A percentile compares a stretch with the other conserved stretches of the same genome.
Conservation (phyloP, 1,284 basidiomycete species). For the Ustilago curta region DNA sequence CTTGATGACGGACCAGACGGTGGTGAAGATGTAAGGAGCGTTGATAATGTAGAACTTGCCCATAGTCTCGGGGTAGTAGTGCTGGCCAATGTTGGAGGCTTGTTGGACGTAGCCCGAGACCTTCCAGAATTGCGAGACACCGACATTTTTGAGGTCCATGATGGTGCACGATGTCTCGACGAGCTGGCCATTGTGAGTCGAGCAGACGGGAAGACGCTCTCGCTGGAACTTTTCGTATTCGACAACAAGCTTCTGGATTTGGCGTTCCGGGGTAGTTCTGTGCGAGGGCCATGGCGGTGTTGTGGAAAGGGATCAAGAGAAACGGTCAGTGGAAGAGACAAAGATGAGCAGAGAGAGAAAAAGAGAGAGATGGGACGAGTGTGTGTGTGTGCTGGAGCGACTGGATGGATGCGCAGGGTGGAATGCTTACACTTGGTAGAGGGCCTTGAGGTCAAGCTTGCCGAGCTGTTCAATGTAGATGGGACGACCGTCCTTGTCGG, state of each 20-base stretch:
- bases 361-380: neutral
- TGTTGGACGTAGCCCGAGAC: conserved; percentile 88
- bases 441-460: conserved; percentile 84
- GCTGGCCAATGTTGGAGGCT: conserved; percentile 85
- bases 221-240: conserved; percentile 92
- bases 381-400: neutral
- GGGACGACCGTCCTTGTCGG: conserved; percentile 95
- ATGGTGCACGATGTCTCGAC: conserved; percentile 99
- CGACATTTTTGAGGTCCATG: conserved; percentile 88
- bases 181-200: conserved; percentile 79
- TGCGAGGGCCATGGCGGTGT: neutral
- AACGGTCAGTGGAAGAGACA: neutral
- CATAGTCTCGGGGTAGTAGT: conserved; percentile 84
- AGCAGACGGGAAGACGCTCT: conserved; percentile 80
- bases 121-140: conserved; percentile 84
- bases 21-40: conserved; percentile 87
- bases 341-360: neutral
- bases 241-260: conserved; percentile 86
- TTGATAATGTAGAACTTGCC: conserved; percentile 90
- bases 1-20: conserved; percentile 90
- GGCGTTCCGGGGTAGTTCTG: conserved; percentile 87
- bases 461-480: conserved; percentile 95
- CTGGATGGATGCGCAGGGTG: neutral
- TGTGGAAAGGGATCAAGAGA: neutral
- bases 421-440: conserved; percentile 60